Evolutionary conservation across 257 asterid genomes (phyloP), one percentile per base, ranked within the genome.

Genomic region (Euphrasia confusa): DNA sequence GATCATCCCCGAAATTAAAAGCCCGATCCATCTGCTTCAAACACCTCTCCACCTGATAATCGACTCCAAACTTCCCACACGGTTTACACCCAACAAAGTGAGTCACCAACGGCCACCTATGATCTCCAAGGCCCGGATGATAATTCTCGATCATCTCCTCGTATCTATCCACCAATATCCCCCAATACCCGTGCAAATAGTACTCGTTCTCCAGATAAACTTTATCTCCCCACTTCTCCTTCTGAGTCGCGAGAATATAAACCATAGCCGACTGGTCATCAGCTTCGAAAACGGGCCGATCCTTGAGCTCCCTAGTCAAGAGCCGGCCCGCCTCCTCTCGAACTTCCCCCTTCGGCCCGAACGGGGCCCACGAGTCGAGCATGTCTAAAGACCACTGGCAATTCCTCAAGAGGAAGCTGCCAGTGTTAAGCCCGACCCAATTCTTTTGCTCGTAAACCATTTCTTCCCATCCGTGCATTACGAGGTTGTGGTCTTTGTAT

Each of bases 31-130:
- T 82, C 59, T 82, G 84, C 27, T 66, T 82, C 78, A 82, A 76
- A 60, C 88, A 82, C 60, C 83, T 76, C 76, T 79, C 88, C 0
- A 79, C 85, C 1, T 85, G 74, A 71, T 82, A 74, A 72, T 82
- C 88, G 24, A 21, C 24, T 3, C 85, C 83, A 1, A 82, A 79
- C 52, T 77, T 82, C 76, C 79, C 80, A 72, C 88, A 82, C 15
- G 85, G 88, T 72, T 82, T 82, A 68, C 88, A 82, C 4, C 88
- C 88, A 44, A 82, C 88, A 65, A 82, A 82, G 67, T 82, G 88
- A 30, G 88, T 82, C 17, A 82, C 83, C 0, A 82, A 71, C 0
- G 88, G 88, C 88, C 88, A 82, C 35, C 88, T 50, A 35, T 82
- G 83, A 58, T 79, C 88, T 0, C 88, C 88, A 8, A 77, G 72